Evolutionary conservation across 768 basidiomycete genomes (phyloP).

Genomic region (Tephrocybe sp.): DNA sequence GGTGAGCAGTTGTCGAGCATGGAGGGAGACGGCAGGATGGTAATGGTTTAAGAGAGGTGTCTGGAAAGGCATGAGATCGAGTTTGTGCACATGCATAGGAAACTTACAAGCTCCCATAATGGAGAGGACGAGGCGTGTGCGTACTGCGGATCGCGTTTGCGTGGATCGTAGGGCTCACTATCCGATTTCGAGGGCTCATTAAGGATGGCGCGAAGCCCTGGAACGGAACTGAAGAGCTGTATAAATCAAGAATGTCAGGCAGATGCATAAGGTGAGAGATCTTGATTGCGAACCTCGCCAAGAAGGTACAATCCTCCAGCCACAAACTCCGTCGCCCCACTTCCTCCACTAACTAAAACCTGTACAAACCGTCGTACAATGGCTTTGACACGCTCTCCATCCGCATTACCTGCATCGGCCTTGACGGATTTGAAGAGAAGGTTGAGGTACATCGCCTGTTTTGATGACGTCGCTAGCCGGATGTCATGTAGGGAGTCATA

Average conservation of each 20-base stretch:
- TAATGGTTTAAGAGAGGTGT: constrained; percentile 81
- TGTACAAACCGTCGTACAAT: constrained; percentile 85
- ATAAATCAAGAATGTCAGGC: not conserved
- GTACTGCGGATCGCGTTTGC: constrained; percentile 88
- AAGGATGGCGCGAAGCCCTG: constrained; percentile 42
- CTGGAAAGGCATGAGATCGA: constrained; percentile 33
- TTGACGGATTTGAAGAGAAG: constrained; percentile 90
- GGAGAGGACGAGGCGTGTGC: constrained; percentile 78
- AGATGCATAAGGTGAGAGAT: not conserved
- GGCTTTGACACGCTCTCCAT: constrained; percentile 67
- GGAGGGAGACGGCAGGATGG: constrained; percentile 88
- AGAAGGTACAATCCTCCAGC: constrained; percentile 87
- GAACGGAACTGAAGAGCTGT: constrained; percentile 42
- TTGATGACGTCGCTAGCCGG: constrained; percentile 78
- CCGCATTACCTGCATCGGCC: constrained; percentile 49
- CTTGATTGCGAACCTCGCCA: constrained; percentile 65
- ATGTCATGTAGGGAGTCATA: constrained; percentile 88
- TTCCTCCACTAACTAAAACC: constrained; percentile 66
- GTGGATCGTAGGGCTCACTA: constrained; percentile 68
- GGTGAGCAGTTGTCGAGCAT: constrained; percentile 78
- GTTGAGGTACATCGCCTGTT: constrained; percentile 97
- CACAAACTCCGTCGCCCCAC: constrained; percentile 82
- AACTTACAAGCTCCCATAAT: constrained; percentile 86
- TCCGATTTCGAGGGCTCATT: constrained; percentile 25
- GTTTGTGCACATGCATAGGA: not conserved